phyloP scores from a whole-genome alignment of 2,329 filamentous ascomycete species.

The Aureobasidium sp. region DNA sequence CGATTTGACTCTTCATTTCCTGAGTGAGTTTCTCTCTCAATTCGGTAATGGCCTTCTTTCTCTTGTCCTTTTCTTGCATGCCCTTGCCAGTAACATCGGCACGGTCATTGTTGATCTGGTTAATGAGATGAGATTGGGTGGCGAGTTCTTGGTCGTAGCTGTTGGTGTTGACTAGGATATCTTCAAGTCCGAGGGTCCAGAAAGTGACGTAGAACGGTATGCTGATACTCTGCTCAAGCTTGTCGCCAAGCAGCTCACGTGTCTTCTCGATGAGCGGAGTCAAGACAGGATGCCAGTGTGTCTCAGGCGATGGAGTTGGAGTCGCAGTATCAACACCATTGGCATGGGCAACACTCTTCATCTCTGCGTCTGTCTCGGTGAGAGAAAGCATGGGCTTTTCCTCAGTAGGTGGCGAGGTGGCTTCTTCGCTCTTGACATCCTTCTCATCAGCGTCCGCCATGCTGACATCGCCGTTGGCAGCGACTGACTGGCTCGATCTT shows the following conservation, averaged over 20 bases:
- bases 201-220: slow-evolving; percentile 83
- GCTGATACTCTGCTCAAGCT: slow-evolving; percentile 63
- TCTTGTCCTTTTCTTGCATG: slow-evolving; percentile 59
- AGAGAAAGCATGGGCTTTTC: slow-evolving; percentile 13
- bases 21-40: slow-evolving; percentile 62
- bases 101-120: slow-evolving; percentile 62
- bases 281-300: slow-evolving; percentile 58
- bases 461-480: slow-evolving; percentile 48
- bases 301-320: slow-evolving; percentile 21
- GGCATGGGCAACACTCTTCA: slow-evolving; percentile 7
- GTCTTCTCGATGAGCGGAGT: slow-evolving; percentile 67
- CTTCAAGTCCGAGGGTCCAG: slow-evolving; percentile 80
- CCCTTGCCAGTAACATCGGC: slow-evolving; percentile 64
- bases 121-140: slow-evolving; percentile 59
- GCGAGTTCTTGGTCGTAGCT: slow-evolving; percentile 73
- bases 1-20: slow-evolving; percentile 65
- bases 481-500: slow-evolving; percentile 16
- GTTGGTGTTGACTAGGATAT: slow-evolving; percentile 67
- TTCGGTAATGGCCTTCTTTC: slow-evolving; percentile 62
- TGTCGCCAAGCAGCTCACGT: slow-evolving; percentile 51
- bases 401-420: background rate
- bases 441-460: slow-evolving; percentile 37
- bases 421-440: slow-evolving; percentile 30
- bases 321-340: slow-evolving; percentile 14
- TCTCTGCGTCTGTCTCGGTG: slow-evolving; percentile 14